A percentile compares a stretch with the other conserved stretches of the same genome.
These are phyloP conservation scores for Trichosporon inkin DNA, from an alignment of 1,284 basidiomycete genomes.

Conservation along the genomic window DNA sequence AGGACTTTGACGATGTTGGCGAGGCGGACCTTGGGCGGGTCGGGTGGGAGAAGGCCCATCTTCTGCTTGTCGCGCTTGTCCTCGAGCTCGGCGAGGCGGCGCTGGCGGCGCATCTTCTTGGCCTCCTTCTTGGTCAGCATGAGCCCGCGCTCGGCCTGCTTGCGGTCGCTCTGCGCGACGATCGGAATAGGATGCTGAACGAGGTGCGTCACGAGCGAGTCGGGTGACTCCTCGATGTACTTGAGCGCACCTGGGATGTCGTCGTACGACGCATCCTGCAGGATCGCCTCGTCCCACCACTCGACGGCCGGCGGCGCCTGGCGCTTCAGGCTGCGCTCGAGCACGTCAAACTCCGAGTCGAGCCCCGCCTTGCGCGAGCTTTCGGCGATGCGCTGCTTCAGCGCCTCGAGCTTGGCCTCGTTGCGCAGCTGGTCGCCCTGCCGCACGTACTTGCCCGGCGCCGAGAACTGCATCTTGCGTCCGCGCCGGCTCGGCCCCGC, in stretches of 20 bases:
- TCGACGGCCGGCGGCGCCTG: conserved; percentile 82
- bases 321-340: conserved; percentile 82
- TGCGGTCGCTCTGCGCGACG: conserved; percentile 77
- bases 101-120: conserved; percentile 92
- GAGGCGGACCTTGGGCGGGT: conserved; percentile 91
- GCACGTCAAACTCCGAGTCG: conserved; percentile 81
- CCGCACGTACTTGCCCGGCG: conserved; percentile 83
- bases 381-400: conserved; percentile 90
- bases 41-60: conserved; percentile 93
- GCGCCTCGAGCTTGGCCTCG: conserved; percentile 75
- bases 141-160: conserved; percentile 68
- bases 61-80: conserved; percentile 92
- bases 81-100: conserved; percentile 81
- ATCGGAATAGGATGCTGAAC: conserved; percentile 97
- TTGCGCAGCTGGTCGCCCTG: conserved; percentile 79
- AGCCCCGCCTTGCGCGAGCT: conserved; percentile 87
- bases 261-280: conserved; percentile 67
- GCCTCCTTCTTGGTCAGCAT: conserved; percentile 92
- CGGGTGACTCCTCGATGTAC: conserved; percentile 60
- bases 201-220: conserved; percentile 81
- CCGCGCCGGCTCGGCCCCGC: conserved; percentile 50
- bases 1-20: conserved; percentile 97
- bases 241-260: conserved; percentile 56
- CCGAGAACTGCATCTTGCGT: conserved; percentile 74
- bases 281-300: conserved; percentile 94